Percentiles rank a stretch among this genome's conserved stretches.
Conservation (phyloP, 805 yeast genomes). For the Ogataea dorogensis region DNA sequence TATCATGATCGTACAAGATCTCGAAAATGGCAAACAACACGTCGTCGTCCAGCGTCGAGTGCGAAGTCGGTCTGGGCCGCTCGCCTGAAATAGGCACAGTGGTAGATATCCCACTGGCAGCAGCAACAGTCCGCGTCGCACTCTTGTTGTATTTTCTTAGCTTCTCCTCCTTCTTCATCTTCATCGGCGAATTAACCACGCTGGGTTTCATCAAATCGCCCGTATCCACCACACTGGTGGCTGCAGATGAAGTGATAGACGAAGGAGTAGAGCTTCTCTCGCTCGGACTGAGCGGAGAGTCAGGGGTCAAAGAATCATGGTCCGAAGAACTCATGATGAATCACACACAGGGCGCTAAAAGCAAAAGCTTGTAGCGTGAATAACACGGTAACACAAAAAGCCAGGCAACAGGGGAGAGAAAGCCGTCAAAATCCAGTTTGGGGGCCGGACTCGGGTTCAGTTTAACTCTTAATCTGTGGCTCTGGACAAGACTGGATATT, state of each 20-base stretch:
- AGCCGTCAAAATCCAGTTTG: slow-evolving; percentile 34
- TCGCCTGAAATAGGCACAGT: slow-evolving; percentile 79
- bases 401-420: slow-evolving; percentile 34
- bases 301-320: slow-evolving; percentile 22
- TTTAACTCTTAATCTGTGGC: slow-evolving; percentile 30
- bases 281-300: slow-evolving; percentile 32
- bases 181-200: slow-evolving; percentile 14
- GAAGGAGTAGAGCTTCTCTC: slow-evolving; percentile 42
- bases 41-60: slow-evolving; percentile 67
- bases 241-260: slow-evolving; percentile 37
- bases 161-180: slow-evolving; percentile 25
- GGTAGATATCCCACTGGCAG: slow-evolving; percentile 73
- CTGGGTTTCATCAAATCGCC: slow-evolving; percentile 21
- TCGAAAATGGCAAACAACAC: slow-evolving; percentile 74
- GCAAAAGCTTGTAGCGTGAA: slow-evolving; percentile 24
- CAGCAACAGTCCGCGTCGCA: slow-evolving; percentile 42
- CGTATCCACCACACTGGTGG: slow-evolving; percentile 29
- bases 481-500: too few species aligned
- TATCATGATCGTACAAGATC: slow-evolving; percentile 66
- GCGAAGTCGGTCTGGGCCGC: slow-evolving; percentile 68
- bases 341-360: slow-evolving; percentile 28
- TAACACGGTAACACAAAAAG: slow-evolving; percentile 21
- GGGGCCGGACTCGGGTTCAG: slow-evolving; percentile 27
- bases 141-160: slow-evolving; percentile 31
- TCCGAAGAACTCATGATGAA: slow-evolving; percentile 15